Percentiles rank a stretch among this genome's conserved stretches.
These are phyloP conservation scores for Cutaneotrichosporon daszewskae DNA, from an alignment of 1,284 basidiomycete genomes.

Conservation along the genomic window DNA sequence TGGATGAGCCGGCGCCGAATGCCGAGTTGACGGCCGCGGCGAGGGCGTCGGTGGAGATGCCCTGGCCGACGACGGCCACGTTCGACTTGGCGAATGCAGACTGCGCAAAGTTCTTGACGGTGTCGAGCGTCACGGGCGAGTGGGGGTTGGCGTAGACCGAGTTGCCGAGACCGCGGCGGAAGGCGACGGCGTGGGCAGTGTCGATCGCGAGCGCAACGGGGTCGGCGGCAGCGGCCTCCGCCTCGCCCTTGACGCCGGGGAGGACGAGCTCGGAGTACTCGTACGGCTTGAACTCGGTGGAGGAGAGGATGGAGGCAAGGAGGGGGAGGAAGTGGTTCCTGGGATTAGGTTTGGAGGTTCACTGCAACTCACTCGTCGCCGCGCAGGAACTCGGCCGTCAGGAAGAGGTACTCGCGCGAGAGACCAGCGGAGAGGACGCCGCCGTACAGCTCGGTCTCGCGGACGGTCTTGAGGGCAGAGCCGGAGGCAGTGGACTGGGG, in stretches of 20 bases:
- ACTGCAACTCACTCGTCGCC: constrained; percentile 84
- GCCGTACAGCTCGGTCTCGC: constrained; percentile 90
- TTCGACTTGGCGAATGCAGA: constrained; percentile 69
- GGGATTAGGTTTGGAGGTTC: constrained; percentile 5
- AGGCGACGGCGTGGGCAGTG: constrained; percentile 77
- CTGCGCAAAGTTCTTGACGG: constrained; percentile 65
- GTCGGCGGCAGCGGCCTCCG: constrained; percentile 57
- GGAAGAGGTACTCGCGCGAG: constrained; percentile 81
- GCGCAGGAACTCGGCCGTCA: constrained; percentile 90
- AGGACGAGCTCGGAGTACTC: constrained; percentile 82
- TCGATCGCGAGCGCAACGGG: constrained; percentile 60
- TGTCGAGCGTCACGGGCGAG: constrained; percentile 59
- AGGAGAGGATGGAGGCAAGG: constrained; percentile 73
- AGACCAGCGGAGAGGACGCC: constrained; percentile 83
- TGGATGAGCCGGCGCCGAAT: constrained; percentile 50
- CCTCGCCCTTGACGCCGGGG: constrained; percentile 67
- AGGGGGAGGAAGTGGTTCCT: constrained; percentile 82
- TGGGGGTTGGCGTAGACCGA: constrained; percentile 76
- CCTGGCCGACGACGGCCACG: constrained; percentile 77
- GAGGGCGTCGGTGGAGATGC: constrained; percentile 68
- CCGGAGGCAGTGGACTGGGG: constrained; percentile 67
- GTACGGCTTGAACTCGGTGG: constrained; percentile 74
- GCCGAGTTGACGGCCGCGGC: constrained; percentile 65
- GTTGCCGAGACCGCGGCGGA: constrained; percentile 83
- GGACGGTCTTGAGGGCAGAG: constrained; percentile 82